Base-by-base conservation (phyloP, 2,329 filamentous ascomycete genomes). In the Eutypella sp. region DNA sequence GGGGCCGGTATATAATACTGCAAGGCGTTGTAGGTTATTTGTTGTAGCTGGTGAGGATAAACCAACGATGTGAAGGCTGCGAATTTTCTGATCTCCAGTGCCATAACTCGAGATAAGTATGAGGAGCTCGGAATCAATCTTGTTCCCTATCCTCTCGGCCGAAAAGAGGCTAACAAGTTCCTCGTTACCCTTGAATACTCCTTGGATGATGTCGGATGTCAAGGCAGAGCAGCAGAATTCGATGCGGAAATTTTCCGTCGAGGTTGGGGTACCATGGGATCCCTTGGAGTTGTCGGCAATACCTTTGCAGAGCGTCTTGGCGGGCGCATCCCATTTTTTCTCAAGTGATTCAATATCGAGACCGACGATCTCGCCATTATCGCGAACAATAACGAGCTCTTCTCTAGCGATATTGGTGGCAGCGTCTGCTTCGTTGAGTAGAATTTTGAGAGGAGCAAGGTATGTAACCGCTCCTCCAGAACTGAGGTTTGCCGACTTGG, bases 291-390 rank as follows among this genome's bases (percentile, higher is more conserved):
- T 24, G 2, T 66, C 59, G 5, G 67, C 51, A 24, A 70, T 54
- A 27, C 74, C 73, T 41, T 70, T 69, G 25, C 65, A 62, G 39
- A 76, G 62, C 4, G 61, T 66, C 10, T 69, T 67, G 2, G 72
- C 57, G 9, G 71, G 68, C 9, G 68, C 68, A 44, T 63, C 66
- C 75, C 75, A 80, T 53, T 63, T 72, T 44, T 72, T 63, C 47
- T 71, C 56, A 18, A 80, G 60, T 5, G 58, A 69, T 45, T 85
- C 79, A 2, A 78, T 76, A 39, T 82, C 78, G 13, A 87, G 67
- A 46, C 79, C 82, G 8, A 78, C 57, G 18, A 86, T 67, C 47
- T 82, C 74, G 29, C 85, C 85, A 50, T 83, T 74, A 36, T 75
- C 67, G 46, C 79, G 78, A 1, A 87, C 71, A 2, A 73, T 71